Evolutionary conservation across 73 alveolate species (phyloP).

Genomic region (Blepharisma japonicum): DNA sequence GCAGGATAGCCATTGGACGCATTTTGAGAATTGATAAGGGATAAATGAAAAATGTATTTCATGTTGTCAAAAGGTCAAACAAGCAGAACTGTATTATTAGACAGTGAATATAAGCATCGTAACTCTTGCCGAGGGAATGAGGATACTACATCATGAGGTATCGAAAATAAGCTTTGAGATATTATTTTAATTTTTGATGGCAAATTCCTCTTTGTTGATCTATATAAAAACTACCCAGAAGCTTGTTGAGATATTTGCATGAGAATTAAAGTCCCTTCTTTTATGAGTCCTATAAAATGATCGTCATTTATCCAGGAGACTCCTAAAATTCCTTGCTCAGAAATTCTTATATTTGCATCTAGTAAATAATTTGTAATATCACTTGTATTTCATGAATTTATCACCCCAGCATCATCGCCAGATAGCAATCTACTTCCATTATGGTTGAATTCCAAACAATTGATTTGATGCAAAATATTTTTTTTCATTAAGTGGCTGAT

Average conservation of each 20-base stretch:
- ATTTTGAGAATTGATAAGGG: no score
- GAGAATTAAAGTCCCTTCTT: background rate
- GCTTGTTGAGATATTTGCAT: background rate
- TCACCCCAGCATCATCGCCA: slow-evolving; percentile 7
- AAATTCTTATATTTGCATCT: background rate
- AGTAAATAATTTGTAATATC: background rate
- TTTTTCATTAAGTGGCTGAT: background rate
- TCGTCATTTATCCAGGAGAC: background rate
- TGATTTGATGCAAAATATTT: background rate
- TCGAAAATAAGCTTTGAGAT: no score
- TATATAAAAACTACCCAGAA: no score
- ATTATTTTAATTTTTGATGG: no score
- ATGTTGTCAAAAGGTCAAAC: no score
- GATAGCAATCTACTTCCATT: background rate
- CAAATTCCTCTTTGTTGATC: no score
- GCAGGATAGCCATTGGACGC: no score
- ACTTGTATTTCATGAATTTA: background rate
- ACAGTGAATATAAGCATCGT: no score
- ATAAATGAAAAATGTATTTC: no score
- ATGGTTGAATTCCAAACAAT: background rate
- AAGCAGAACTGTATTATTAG: no score
- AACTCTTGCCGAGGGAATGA: no score
- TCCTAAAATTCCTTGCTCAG: slow-evolving; percentile 8
- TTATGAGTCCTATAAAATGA: background rate
- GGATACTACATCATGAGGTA: no score